A percentile compares a stretch with the other conserved stretches of the same genome.
Conservation (phyloP, 192 early-diverging fungal species). For the Linderina pennispora region DNA sequence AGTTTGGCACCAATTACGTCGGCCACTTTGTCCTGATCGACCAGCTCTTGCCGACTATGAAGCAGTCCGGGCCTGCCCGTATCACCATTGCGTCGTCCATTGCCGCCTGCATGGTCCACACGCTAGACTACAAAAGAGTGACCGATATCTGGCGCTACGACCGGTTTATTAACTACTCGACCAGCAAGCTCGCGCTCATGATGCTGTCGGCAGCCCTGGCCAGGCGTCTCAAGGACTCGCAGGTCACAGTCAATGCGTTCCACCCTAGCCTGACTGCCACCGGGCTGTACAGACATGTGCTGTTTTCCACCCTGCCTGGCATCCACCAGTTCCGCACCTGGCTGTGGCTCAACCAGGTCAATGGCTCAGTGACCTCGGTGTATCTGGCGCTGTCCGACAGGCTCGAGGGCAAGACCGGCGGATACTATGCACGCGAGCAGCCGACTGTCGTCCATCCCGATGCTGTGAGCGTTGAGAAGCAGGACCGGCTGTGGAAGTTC, state of each 20-base stretch:
- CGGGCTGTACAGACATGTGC: constrained; percentile 44
- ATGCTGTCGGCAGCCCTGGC: constrained; percentile 46
- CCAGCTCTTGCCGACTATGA: constrained; percentile 31
- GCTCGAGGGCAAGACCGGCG: constrained; percentile 25
- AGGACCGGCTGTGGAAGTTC: constrained; percentile 34
- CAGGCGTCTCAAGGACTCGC: constrained; percentile 29
- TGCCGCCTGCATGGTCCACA: constrained; percentile 38
- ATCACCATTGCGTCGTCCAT: constrained; percentile 48
- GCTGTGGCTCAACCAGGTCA: constrained; percentile 36
- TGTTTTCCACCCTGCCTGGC: constrained; percentile 24
- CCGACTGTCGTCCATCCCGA: constrained; percentile 23
- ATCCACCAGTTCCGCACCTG: constrained; percentile 23
- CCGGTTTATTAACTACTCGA: constrained; percentile 50
- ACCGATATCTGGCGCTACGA: constrained; percentile 46
- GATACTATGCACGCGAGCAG: constrained; percentile 39
- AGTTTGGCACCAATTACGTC: constrained; percentile 60
- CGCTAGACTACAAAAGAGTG: constrained; percentile 40
- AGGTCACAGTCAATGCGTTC: constrained; percentile 49
- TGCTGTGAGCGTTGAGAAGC: constrained; percentile 5
- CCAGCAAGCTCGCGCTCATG: constrained; percentile 53
- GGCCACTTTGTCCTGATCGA: constrained; percentile 53
- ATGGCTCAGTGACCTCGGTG: constrained; percentile 28
- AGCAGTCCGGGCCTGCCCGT: constrained; percentile 35
- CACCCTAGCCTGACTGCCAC: constrained; percentile 54
- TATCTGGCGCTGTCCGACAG: constrained; percentile 29